These are phyloP conservation scores for Teunomyces pallodes DNA, from an alignment of 805 yeast genomes.

Conservation along the genomic window DNA sequence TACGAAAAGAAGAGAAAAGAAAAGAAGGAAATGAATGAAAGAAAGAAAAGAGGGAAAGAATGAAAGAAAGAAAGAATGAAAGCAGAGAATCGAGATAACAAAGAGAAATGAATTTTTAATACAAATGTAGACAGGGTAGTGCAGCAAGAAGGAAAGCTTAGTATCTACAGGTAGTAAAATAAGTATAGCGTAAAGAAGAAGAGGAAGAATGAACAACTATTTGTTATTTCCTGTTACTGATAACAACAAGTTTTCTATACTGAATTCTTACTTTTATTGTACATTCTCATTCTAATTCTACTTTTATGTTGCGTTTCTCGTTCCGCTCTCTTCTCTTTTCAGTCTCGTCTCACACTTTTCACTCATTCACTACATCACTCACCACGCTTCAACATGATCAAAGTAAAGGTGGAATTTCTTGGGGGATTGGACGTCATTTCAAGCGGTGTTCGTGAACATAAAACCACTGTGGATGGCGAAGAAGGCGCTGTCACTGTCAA, in stretches of 20 bases:
- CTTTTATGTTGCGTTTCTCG: neutral
- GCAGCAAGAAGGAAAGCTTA: too few species aligned
- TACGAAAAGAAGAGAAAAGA: too few species aligned
- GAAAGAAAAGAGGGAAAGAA: neutral
- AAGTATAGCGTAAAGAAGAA: too few species aligned
- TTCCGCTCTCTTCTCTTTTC: neutral
- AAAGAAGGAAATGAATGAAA: neutral
- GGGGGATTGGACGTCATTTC: conserved; percentile 89
- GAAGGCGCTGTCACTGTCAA: conserved; percentile 42
- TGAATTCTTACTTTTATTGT: too few species aligned
- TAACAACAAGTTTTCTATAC: too few species aligned
- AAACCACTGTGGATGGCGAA: conserved; percentile 43
- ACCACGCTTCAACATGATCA: conserved; percentile 12
- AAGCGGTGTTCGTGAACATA: conserved; percentile 52
- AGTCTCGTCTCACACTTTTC: neutral
- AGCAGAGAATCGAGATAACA: neutral
- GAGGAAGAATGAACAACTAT: neutral
- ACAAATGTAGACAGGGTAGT: too few species aligned
- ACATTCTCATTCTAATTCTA: neutral
- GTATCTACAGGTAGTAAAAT: too few species aligned
- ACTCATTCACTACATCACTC: too few species aligned
- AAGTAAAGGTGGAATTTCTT: conserved; percentile 42
- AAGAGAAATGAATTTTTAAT: neutral
- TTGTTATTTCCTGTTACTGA: neutral
- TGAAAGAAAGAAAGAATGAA: neutral